Percentiles rank a stretch among this genome's conserved stretches.
These are phyloP conservation scores for Glebionis coronaria DNA, from an alignment of 129 eudicot species.

Conservation along the genomic window DNA sequence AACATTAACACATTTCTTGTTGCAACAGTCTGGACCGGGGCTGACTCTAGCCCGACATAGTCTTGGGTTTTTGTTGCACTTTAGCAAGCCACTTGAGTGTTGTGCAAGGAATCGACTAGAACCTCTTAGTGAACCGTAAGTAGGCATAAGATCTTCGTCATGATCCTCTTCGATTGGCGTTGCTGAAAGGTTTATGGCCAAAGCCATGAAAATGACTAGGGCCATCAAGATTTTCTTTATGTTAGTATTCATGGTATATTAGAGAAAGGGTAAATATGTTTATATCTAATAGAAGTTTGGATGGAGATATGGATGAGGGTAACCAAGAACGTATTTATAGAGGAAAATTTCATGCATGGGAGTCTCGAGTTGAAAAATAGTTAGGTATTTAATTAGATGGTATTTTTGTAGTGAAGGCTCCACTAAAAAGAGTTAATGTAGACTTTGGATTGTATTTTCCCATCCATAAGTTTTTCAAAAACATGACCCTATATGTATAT, in stretches of 20 bases:
- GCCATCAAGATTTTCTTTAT: constrained; percentile 13
- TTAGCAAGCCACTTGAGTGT: constrained; percentile 22
- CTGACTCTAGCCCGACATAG: constrained; percentile 56
- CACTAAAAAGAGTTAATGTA: constrained; percentile 22
- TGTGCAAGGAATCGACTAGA: constrained; percentile 38
- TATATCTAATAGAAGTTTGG: constrained; percentile 1
- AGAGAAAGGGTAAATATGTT: constrained; percentile 1
- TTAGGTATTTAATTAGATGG: constrained; percentile 36
- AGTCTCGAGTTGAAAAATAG: constrained; percentile 14
- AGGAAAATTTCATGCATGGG: background rate
- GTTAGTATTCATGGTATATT: constrained; percentile 18
- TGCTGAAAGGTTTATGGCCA: constrained; percentile 32
- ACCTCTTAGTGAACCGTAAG: constrained; percentile 35
- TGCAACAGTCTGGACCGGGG: constrained; percentile 59
- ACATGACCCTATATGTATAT: no score
- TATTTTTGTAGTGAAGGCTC: constrained; percentile 26
- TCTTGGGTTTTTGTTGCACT: constrained; percentile 60
- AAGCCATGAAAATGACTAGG: constrained; percentile 32
- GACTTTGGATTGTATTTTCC: constrained; percentile 13
- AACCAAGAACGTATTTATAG: no score
- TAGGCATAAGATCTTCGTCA: constrained; percentile 23
- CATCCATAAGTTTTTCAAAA: no score
- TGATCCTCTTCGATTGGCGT: constrained; percentile 17
- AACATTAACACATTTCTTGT: constrained; percentile 60
- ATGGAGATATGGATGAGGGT: background rate